A percentile compares a stretch with the other conserved stretches of the same genome.
Evolutionary conservation across 2,329 filamentous ascomycete genomes (phyloP).

Genomic region (Colletotrichum euphorbiae): DNA sequence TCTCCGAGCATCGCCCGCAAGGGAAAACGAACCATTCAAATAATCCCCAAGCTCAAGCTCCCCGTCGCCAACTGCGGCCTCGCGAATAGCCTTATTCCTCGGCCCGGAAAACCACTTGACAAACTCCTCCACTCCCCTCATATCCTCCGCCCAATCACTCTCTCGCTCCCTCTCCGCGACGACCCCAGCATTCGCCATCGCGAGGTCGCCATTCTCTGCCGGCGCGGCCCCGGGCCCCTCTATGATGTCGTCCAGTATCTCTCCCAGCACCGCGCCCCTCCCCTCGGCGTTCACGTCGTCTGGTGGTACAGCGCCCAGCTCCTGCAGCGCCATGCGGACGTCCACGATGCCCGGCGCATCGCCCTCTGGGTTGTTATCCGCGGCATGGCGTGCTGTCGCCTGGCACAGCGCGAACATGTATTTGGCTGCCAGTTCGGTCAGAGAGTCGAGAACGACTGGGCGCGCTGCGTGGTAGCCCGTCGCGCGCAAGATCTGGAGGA

Average conservation of each 20-base stretch:
- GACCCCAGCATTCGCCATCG: conserved; percentile 17
- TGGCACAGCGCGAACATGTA: conserved; percentile 83
- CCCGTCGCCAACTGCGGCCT: conserved; percentile 80
- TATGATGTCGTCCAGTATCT: conserved; percentile 77
- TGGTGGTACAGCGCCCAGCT: conserved; percentile 80
- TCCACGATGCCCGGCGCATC: conserved; percentile 76
- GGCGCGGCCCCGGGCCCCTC: conserved; percentile 75
- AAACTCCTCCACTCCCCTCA: conserved; percentile 81
- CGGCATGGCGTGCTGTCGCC: conserved; percentile 77
- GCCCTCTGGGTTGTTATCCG: conserved; percentile 73
- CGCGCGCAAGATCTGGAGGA: conserved; percentile 91
- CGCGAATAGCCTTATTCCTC: conserved; percentile 81
- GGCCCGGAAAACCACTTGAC: conserved; percentile 81
- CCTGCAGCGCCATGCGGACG: conserved; percentile 85
- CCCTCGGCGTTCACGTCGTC: conserved; percentile 71
- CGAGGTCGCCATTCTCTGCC: conserved; percentile 64
- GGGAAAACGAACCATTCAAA: conserved; percentile 65
- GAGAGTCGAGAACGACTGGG: conserved; percentile 83
- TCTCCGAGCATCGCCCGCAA: no score
- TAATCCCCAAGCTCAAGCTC: conserved; percentile 76
- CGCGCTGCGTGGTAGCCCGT: conserved; percentile 88
- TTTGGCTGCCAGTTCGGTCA: conserved; percentile 87
- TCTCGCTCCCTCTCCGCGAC: conserved; percentile 20
- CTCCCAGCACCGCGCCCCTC: conserved; percentile 63
- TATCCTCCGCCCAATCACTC: conserved; percentile 60